Percentiles rank a stretch among this genome's conserved stretches.
Evolutionary conservation across 2,329 filamentous ascomycete genomes (phyloP).

Genomic region (Colletotrichum cordylinicola): DNA sequence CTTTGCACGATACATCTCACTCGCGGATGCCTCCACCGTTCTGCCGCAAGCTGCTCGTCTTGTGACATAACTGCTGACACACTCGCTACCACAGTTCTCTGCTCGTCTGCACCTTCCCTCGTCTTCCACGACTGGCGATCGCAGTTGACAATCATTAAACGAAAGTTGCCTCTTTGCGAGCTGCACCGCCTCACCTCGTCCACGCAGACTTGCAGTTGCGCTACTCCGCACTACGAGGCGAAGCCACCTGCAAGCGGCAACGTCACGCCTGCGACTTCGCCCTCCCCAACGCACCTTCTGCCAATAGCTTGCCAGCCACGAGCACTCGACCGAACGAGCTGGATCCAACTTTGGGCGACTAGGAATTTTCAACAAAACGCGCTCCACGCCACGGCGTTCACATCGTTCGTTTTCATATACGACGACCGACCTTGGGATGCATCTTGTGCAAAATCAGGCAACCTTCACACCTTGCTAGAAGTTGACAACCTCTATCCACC

Average conservation of each 20-base stretch:
- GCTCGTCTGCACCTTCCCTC: background rate
- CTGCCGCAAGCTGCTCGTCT: background rate
- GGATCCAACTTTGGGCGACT: background rate
- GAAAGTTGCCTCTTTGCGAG: background rate
- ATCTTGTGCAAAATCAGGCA: background rate
- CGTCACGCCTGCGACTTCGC: background rate
- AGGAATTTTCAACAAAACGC: background rate
- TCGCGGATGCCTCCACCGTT: background rate
- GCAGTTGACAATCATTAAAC: background rate
- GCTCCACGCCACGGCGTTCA: background rate
- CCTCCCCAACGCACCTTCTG: background rate
- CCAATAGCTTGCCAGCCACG: background rate
- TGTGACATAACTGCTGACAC: slow-evolving; percentile 13
- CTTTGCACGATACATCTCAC: background rate
- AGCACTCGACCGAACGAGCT: background rate
- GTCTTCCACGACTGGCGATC: background rate
- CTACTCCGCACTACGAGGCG: background rate
- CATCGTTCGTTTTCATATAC: background rate
- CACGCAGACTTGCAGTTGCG: background rate
- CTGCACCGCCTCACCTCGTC: background rate
- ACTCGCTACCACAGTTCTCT: background rate
- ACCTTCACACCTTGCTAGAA: background rate
- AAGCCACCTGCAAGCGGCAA: background rate
- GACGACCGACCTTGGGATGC: background rate
- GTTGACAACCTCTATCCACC: background rate